Evolutionary conservation across 2,329 filamentous ascomycete species (phyloP), one percentile per base, ranked within the genome.

Genomic region (Arthrobotrys musiformis): DNA sequence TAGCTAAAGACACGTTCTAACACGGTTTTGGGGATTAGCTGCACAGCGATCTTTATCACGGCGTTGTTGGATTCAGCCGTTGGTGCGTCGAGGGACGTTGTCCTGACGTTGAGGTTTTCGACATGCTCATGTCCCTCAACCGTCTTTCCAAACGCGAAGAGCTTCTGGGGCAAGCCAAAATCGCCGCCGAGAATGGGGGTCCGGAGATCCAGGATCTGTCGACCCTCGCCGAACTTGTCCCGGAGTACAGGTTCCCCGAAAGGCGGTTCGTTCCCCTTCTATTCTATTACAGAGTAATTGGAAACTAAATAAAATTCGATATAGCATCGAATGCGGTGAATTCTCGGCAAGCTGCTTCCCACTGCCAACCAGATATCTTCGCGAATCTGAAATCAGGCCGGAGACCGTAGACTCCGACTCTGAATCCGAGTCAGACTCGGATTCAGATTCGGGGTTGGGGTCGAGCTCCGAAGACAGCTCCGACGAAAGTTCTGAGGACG

Each of bases 111-210:
- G 64, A 76, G 11, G 6, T 76, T 1, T 64, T 70, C 7, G 58
- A 70, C 50, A 76, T 76, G 58, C n/a, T 76, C 19, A 76, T 76
- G 72, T 28, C 30, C 11, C 70, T 50, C 42, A 33, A 37, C 7
- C 19, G 19, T 76, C n/a, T 3, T 9, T 9, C 6, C n/a, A n/a
- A n/a, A n/a, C n/a, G n/a, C n/a, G n/a, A n/a, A n/a, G n/a, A n/a
- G n/a, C n/a, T n/a, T n/a, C n/a, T n/a, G n/a, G 24, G 11, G 48
- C 30, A 17, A 37, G 17, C 17, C 2, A 60, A n/a, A 54, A 37
- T 5, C 2, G 7, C 1, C n/a, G n/a, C n/a, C n/a, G n/a, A n/a
- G n/a, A n/a, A n/a, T n/a, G n/a, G n/a, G n/a, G n/a, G n/a, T n/a
- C n/a, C n/a, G n/a, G n/a, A n/a, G n/a, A n/a, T n/a, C n/a, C 2